Conservation (phyloP, 2,329 filamentous ascomycete genomes). For the Xylaria sp. region DNA sequence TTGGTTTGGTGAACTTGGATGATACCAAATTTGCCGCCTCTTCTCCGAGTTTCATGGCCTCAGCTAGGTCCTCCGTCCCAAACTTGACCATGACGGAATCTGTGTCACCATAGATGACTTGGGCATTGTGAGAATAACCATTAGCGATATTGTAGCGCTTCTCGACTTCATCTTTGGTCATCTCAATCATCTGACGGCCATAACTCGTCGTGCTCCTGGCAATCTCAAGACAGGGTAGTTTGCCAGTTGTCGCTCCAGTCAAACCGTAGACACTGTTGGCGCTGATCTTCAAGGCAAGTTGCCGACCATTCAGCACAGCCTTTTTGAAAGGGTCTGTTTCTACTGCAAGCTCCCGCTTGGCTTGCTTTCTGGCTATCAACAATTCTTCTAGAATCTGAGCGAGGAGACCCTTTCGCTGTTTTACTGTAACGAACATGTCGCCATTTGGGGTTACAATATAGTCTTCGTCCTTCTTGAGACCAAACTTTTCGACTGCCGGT, state of each 20-base stretch:
- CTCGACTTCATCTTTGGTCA: conserved; percentile 96
- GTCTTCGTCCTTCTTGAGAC: conserved; percentile 86
- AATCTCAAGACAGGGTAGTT: conserved; percentile 92
- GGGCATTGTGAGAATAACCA: conserved; percentile 91
- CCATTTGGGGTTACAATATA: conserved; percentile 97
- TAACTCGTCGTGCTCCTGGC: conserved; percentile 97
- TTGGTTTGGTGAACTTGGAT: conserved; percentile 91
- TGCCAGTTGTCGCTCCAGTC: conserved; percentile 94
- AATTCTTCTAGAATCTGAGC: conserved; percentile 97
- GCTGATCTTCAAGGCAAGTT: conserved; percentile 93
- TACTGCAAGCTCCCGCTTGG: conserved; percentile 86
- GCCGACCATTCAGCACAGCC: conserved; percentile 95
- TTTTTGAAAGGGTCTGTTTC: conserved; percentile 98
- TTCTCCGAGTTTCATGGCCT: conserved; percentile 94
- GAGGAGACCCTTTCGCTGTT: conserved; percentile 89
- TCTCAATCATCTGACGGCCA: conserved; percentile 98
- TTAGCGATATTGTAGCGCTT: conserved; percentile 89
- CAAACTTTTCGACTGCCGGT: conserved; percentile 77
- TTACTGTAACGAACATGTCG: conserved; percentile 89
- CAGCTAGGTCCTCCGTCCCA: conserved; percentile 83
- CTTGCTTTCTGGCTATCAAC: conserved; percentile 89
- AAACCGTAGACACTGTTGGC: conserved; percentile 98
- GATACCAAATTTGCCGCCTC: conserved; percentile 92
- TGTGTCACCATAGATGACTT: conserved; percentile 98
- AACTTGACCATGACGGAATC: conserved; percentile 99